Base-by-base conservation (phyloP, 768 basidiomycete genomes). In the Peribolospora kevripleyi region DNA sequence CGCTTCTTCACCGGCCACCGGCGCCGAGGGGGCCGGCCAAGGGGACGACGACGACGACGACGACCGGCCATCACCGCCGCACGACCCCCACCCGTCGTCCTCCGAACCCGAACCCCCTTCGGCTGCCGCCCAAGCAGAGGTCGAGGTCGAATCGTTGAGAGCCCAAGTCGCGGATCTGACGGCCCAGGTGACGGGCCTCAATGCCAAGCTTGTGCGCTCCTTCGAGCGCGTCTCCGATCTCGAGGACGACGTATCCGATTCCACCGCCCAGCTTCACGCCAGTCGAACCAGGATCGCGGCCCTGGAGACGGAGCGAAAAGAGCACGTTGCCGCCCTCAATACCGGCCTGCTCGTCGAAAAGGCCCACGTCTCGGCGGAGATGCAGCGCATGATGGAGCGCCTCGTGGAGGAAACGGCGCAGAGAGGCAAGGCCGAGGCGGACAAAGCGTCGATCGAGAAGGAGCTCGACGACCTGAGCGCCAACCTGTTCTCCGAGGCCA, bases 401-500 rank as follows among this genome's bases (percentile, higher is more conserved):
- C 81, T 88, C n/a, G 84, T 86, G 14, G 86, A 91, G 63, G 91
- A 93, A 69, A 87, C 90, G 10, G 79, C 84, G 1, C 77, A 81
- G 60, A 76, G 91, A 10, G 88, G 87, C 9, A 80, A 85, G 66
- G 90, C 90, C 1, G 77, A 72, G 51, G 87, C 85, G 4, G 62
- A 63, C 54, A 76, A 80, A 42, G 70, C 66, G 0, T 78, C 77
- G 59, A 91, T 98, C 52, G 91, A 98, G 71, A 78, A 81, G 69
- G 91, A 98, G 58, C 71, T 98, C 52, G 88, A 93, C 65, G 85
- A 91, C 66, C 78, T 98, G 58, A 87, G 87, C 58, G 86, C 87
- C 11, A 76, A 71, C 50, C 71, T 98, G 13, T 98, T 98, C 63
- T 75, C 77, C 52, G 82, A 93, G 68, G 91, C 91, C 5, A 97